Evolutionary conservation across 179 eudicot species (phyloP), one percentile per base, ranked within the genome.

Genomic region (Heliamphora pulchella): DNA sequence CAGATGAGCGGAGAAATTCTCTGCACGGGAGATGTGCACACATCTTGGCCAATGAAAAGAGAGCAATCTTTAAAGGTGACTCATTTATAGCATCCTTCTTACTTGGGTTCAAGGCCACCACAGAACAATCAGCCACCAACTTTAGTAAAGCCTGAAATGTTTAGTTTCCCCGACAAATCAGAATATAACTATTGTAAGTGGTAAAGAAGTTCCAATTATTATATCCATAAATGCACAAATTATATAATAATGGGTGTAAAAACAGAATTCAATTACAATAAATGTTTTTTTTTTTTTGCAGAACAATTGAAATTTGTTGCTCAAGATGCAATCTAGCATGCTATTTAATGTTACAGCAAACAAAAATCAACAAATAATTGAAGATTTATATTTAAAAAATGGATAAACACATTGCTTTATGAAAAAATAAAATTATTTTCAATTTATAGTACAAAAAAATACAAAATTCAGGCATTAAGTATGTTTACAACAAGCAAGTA

Each of bases 21-120:
- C 96, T 84, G 83, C 99, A 96, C 11, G 91, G 89, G 2, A 88
- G 78, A 82, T 94, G 88, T 3, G 86, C 92, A 81, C 94, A 94
- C 98, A 96, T 96, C 86, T 94, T 96, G 15, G 86, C 93, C 80
- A 96, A 77, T 13, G 98, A 92, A 79, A 94, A 92, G 18, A 96
- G 86, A 48, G 95, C 98, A 39, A 94, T 92, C 85, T 90, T 96
- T 9, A 96, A 82, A 78, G 99, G 97, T 3, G 99, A 96, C 84
- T 94, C 97, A 10, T 85, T 96, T 66, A 87, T 84, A 8, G 94
- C 90, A 66, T 92, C 97, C 72, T 80, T 87, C 82, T 89, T 87
- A 43, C 88, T 87, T 20, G 99, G 98, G 83, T 90, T 94, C 86
- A 96, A 85, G 43, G 98, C 99, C 61, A 86, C 89, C 53, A 81